Percentiles rank a stretch among this genome's conserved stretches.
Conservation (phyloP, 805 yeast genomes). For the Wickerhamiella azyma region DNA sequence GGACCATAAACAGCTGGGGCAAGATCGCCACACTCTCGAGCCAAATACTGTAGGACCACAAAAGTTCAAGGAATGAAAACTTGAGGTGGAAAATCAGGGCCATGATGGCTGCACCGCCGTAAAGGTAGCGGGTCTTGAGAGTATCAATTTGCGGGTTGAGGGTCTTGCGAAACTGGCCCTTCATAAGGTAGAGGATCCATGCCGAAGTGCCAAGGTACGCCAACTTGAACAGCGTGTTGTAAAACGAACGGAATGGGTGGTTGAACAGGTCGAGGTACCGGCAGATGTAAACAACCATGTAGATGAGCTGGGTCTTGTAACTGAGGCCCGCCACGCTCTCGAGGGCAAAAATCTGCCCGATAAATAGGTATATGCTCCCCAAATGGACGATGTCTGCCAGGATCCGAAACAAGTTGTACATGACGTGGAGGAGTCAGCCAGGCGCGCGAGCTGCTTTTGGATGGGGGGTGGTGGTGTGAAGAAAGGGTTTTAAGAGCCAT, state of each 20-base stretch:
- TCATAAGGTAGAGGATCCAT: slow-evolving; percentile 64
- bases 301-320: slow-evolving; percentile 72
- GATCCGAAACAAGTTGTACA: slow-evolving; percentile 21
- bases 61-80: slow-evolving; percentile 39
- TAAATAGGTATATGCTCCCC: slow-evolving; percentile 60
- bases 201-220: slow-evolving; percentile 63
- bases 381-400: slow-evolving; percentile 72
- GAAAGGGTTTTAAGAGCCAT: slow-evolving; percentile 9
- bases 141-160: slow-evolving; percentile 53
- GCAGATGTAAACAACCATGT: slow-evolving; percentile 55
- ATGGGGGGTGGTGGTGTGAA: not conserved
- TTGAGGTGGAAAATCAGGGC: slow-evolving; percentile 53
- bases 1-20: slow-evolving; percentile 85
- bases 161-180: slow-evolving; percentile 40
- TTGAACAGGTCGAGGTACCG: slow-evolving; percentile 56
- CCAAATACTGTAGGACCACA: slow-evolving; percentile 90
- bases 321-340: slow-evolving; percentile 73
- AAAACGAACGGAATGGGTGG: slow-evolving; percentile 34
- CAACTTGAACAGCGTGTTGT: slow-evolving; percentile 70
- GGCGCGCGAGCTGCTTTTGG: not conserved
- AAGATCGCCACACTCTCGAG: slow-evolving; percentile 81
- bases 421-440: slow-evolving; percentile 9
- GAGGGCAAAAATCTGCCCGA: slow-evolving; percentile 52
- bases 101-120: slow-evolving; percentile 44
- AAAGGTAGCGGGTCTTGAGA: slow-evolving; percentile 58